Base-by-base conservation (phyloP, 2,329 filamentous ascomycete genomes). In the Ascochyta fabae region DNA sequence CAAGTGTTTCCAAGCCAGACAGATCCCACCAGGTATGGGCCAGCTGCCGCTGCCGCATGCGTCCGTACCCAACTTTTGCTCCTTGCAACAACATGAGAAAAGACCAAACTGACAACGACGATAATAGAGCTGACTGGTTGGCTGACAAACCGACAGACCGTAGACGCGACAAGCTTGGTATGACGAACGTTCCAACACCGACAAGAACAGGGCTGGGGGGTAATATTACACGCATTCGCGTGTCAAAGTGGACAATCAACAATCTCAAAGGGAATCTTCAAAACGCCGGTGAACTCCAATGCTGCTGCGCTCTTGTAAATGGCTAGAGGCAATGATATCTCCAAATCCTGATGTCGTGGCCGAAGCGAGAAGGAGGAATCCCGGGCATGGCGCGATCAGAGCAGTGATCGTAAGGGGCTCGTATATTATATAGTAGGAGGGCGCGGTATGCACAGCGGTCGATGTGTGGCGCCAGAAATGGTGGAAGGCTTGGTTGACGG, bases 281-380 rank as follows among this genome's bases (percentile, higher is more conserved):
- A 71, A 31, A 73, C 70, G 65, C 71, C 70, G 40, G 41, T 56
- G 64, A 67, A 74, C 71, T 69, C 71, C 71, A 62, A 74, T 74
- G 71, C 71, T 74, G 70, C 66, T 73, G 70, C 68, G 69, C 70
- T 73, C 70, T 70, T 62, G 58, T 61, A 61, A 63, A 68, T 70
- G 66, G 61, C 60, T 63, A 71, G 70, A 74, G 69, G 67, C 69
- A 70, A 72, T 70, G 65, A 70, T 67, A 66, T 73, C 64, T 68
- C 69, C 68, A 67, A 61, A 66, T 64, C 70, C 63, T 62, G 56
- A 66, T 66, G 48, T 73, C 71, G 67, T 74, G 62, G 68, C 66
- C 67, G 62, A 70, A 62, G 61, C 39, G 47, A 48, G 54, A 52
- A 53, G 26, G 43, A 64, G 62, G 64, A 65, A 63, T 63, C 59